phyloP scores from a whole-genome alignment of 495 filamentous ascomycete species.

The Penicillium arizonense region DNA sequence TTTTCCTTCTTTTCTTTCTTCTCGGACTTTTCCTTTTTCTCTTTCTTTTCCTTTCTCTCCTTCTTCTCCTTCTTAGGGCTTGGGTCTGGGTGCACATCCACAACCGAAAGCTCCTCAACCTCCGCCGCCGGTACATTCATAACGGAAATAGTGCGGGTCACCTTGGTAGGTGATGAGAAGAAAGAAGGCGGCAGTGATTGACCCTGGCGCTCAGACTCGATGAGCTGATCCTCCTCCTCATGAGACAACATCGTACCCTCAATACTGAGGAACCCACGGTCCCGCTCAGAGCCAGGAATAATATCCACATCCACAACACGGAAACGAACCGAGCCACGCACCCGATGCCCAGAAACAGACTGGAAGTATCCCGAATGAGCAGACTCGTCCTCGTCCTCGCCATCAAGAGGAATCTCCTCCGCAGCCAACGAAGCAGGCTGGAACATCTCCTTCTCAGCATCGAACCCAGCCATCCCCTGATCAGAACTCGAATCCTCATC shows the following conservation, averaged over 20 bases:
- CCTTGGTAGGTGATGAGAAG: conserved; percentile 9
- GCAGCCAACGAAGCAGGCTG: conserved; percentile 33
- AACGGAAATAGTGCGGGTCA: conserved; percentile 18
- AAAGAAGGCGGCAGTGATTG: conserved; percentile 20
- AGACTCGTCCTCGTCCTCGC: conserved; percentile 31
- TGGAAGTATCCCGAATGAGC: conserved; percentile 56
- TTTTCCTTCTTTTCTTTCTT: conserved; percentile 22
- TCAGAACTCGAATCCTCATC: conserved; percentile 30
- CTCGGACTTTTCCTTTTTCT: conserved; percentile 23
- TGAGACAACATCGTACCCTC: conserved; percentile 63
- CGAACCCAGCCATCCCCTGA: conserved; percentile 24
- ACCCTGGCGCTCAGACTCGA: conserved; percentile 38
- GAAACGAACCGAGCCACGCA: conserved; percentile 61
- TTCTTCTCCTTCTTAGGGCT: conserved; percentile 15
- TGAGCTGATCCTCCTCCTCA: conserved; percentile 43
- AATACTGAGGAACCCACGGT: conserved; percentile 63
- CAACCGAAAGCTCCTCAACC: conserved; percentile 13
- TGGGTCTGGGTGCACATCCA: conserved; percentile 17
- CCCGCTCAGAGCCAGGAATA: conserved; percentile 53
- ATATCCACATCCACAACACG: conserved; percentile 63
- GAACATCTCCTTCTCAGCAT: conserved; percentile 45
- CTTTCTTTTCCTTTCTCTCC: conserved; percentile 21
- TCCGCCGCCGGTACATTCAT: conserved; percentile 12
- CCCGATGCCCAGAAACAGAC: conserved; percentile 58
- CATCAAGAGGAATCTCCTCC: conserved; percentile 31